Base-by-base conservation (phyloP, 805 yeast species). In the Pichia ethanolica region DNA sequence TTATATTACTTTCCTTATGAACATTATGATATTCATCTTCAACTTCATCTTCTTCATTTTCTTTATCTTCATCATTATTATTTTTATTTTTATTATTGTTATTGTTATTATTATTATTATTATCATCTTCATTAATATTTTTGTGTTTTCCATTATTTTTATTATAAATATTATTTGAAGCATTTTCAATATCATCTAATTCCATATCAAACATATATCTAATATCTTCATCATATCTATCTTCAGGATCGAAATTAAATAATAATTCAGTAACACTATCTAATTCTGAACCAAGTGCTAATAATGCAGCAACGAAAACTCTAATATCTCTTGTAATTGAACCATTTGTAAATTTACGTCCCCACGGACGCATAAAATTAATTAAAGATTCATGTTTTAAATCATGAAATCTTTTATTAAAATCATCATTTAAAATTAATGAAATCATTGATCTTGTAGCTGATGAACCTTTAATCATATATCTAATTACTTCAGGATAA, bases 341-440 rank as follows among this genome's bases (percentile, higher is more conserved):
- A 4, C 91, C 90, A 46, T 74, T 74, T 25, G 82, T 79, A 25
- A 73, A 63, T 48, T 78, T 74, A 52, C 90, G 69, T 1, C 83
- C 86, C 65, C 79, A 75, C 2, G 90, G 89, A 25, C 82, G 79
- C 71, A 80, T 72, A 59, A 81, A 84, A 47, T 79, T 73, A 36
- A 75, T 62, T 27, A 84, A 68, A 9, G 86, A 72, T 56, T 80
- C 81, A 56, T 79, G 81, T 47, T 72, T 66, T 28, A 82, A 66
- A 60, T 85, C 93, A 57, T 81, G 83, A 20, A 58, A 58, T 47
- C 77, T 61, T 20, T 56, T 57, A 0, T 62, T 66, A 25, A 70
- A 63, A 48, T 75, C 71, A 41, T 72, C 74, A 58, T 83, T 83
- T 47, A 86, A 59, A 8, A 82, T 71, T 49, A 82, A 70, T 0